Percentiles rank a stretch among this genome's conserved stretches.
Conservation (phyloP, 1,284 basidiomycete genomes). For the Apiotrichum porosum region DNA sequence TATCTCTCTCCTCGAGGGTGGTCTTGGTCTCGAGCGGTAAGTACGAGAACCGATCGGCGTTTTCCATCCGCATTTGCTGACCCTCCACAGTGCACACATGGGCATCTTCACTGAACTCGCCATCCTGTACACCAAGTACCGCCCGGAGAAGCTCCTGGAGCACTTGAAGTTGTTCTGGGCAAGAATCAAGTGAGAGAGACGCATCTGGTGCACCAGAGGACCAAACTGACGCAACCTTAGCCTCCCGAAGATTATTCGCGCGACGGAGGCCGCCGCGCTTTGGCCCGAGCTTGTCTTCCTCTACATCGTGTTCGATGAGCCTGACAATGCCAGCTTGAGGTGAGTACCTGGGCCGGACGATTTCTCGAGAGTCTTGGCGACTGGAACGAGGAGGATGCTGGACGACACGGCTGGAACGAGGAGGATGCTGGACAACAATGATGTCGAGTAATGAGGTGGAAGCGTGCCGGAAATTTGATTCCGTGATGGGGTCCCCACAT, state of each 20-base stretch:
- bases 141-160: conserved; percentile 95
- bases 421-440: too few relatives aligned
- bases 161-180: conserved; percentile 97
- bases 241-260: conserved; percentile 72
- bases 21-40: conserved; percentile 91
- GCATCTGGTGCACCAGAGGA: background rate
- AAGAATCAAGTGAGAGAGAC: conserved; percentile 75
- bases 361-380: too few relatives aligned
- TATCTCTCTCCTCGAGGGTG: conserved; percentile 84
- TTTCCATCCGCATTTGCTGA: too few relatives aligned
- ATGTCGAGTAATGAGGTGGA: too few relatives aligned
- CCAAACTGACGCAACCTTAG: too few relatives aligned
- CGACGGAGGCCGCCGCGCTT: conserved; percentile 90
- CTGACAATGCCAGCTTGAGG: conserved; percentile 53
- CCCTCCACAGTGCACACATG: conserved; percentile 90
- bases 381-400: too few relatives aligned
- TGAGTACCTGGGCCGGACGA: conserved; percentile 1
- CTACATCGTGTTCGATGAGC: conserved; percentile 80
- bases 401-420: too few relatives aligned
- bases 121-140: conserved; percentile 94
- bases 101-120: conserved; percentile 69
- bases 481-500: too few relatives aligned
- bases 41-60: too few relatives aligned
- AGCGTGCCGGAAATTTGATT: too few relatives aligned
- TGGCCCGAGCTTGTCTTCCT: conserved; percentile 99